phyloP scores from a whole-genome alignment of 192 early-diverging fungal genomes.

The Mortierella hygrophila region DNA sequence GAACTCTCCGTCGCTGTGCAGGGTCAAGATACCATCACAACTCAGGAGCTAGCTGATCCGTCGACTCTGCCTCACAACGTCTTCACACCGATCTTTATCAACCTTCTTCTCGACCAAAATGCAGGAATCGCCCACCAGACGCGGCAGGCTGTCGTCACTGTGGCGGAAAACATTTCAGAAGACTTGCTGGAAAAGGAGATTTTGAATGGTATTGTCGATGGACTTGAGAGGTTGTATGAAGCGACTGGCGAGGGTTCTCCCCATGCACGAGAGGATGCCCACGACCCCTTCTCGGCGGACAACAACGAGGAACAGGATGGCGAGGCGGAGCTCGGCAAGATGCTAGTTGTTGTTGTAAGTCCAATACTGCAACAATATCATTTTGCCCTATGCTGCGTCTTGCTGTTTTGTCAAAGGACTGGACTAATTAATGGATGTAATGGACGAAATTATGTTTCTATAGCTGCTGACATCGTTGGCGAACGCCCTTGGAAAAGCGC shows the following conservation, averaged over 20 bases:
- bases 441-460: not conserved
- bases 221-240: slow-evolving; percentile 55
- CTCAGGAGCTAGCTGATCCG: not conserved
- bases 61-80: slow-evolving; percentile 44
- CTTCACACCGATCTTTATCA: slow-evolving; percentile 62
- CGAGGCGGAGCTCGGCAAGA: slow-evolving; percentile 58
- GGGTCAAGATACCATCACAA: slow-evolving; percentile 1
- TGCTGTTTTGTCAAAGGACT: not conserved
- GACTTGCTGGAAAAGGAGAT: slow-evolving; percentile 62
- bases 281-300: slow-evolving; percentile 9
- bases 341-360: slow-evolving; percentile 58
- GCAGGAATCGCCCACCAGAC: slow-evolving; percentile 63
- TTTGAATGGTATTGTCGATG: slow-evolving; percentile 63
- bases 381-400: not conserved
- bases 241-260: not conserved
- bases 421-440: not conserved
- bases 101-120: slow-evolving; percentile 70
- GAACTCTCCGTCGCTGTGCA: not conserved
- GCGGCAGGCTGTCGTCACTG: slow-evolving; percentile 59
- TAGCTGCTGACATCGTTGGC: slow-evolving; percentile 67
- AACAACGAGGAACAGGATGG: slow-evolving; percentile 48
- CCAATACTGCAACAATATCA: not conserved
- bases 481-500: slow-evolving; percentile 58
- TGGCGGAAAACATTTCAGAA: slow-evolving; percentile 57
- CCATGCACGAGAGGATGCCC: slow-evolving; percentile 4